Percentiles rank a stretch among this genome's conserved stretches.
These are phyloP conservation scores for Cryptococcus jaspeensis DNA, from an alignment of 1,284 basidiomycete species.

Conservation along the genomic window DNA sequence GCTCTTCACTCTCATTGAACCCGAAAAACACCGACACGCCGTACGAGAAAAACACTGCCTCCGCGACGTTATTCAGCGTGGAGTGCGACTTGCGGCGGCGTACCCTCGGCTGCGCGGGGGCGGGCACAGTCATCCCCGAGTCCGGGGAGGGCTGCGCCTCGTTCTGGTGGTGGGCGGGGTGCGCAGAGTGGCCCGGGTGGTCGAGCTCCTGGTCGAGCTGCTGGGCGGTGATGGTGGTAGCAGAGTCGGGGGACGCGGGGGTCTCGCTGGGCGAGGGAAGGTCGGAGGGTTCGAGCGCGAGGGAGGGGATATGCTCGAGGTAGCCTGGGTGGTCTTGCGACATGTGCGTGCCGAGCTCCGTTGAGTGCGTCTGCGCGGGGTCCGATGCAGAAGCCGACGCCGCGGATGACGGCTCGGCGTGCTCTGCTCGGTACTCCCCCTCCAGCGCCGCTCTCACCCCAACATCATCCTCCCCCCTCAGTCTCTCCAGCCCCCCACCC, in stretches of 20 bases:
- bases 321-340: constrained; percentile 32
- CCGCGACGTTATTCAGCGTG: constrained; percentile 58
- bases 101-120: too few species aligned
- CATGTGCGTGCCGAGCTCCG: constrained; percentile 33
- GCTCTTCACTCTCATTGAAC: constrained; percentile 70
- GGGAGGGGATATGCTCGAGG: constrained; percentile 30
- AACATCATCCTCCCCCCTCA: constrained; percentile 12
- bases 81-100: constrained; percentile 22
- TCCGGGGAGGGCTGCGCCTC: background rate
- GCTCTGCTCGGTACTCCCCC: constrained; percentile 6
- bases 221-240: too few species aligned
- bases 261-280: constrained; percentile 7
- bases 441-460: constrained; percentile 15
- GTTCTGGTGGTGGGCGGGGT: background rate
- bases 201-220: too few species aligned
- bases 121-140: background rate
- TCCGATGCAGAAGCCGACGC: background rate
- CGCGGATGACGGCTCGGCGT: background rate
- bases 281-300: constrained; percentile 30
- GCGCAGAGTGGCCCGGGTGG: too few species aligned
- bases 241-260: too few species aligned
- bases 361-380: background rate
- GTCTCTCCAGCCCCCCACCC: constrained; percentile 4
- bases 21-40: constrained; percentile 87
- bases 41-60: constrained; percentile 77